These are phyloP conservation scores for Alternaria brassicicola DNA, from an alignment of 2,329 filamentous ascomycete species.

Conservation along the genomic window DNA sequence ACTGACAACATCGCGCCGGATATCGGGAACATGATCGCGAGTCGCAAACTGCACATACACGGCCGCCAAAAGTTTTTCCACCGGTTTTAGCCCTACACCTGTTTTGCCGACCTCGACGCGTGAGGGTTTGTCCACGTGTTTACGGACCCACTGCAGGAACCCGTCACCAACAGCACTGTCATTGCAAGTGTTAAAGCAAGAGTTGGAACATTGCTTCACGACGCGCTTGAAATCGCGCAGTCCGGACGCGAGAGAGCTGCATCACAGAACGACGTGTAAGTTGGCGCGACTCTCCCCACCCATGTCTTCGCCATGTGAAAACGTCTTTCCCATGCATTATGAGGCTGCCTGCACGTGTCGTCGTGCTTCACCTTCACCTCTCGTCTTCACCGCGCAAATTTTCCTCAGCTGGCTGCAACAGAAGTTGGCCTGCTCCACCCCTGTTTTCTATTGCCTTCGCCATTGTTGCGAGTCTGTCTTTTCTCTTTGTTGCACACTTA, in stretches of 20 bases:
- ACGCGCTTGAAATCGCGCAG: not conserved
- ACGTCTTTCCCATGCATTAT: constrained; percentile 5
- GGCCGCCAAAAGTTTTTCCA: constrained; percentile 15
- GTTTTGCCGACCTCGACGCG: constrained; percentile 31
- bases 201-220: constrained; percentile 4
- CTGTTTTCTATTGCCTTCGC: constrained; percentile 5
- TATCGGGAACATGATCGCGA: constrained; percentile 26
- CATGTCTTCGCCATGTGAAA: constrained; percentile 10
- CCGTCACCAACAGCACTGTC: constrained; percentile 18
- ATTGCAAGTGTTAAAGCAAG: constrained; percentile 16
- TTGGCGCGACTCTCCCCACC: constrained; percentile 9
- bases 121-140: constrained; percentile 35
- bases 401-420: not conserved
- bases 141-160: constrained; percentile 21
- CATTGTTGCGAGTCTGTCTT: constrained; percentile 8
- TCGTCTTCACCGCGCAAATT: constrained; percentile 8
- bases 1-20: constrained; percentile 4
- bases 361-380: constrained; percentile 7
- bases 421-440: not conserved
- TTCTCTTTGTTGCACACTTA: not conserved
- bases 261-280: constrained; percentile 15
- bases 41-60: constrained; percentile 13
- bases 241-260: not conserved
- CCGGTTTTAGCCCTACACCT: constrained; percentile 15
- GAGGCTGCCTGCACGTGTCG: constrained; percentile 7